A percentile compares a stretch with the other conserved stretches of the same genome.
Evolutionary conservation across 139 green algal genomes (phyloP).

Genomic region (Closterium sp.): DNA sequence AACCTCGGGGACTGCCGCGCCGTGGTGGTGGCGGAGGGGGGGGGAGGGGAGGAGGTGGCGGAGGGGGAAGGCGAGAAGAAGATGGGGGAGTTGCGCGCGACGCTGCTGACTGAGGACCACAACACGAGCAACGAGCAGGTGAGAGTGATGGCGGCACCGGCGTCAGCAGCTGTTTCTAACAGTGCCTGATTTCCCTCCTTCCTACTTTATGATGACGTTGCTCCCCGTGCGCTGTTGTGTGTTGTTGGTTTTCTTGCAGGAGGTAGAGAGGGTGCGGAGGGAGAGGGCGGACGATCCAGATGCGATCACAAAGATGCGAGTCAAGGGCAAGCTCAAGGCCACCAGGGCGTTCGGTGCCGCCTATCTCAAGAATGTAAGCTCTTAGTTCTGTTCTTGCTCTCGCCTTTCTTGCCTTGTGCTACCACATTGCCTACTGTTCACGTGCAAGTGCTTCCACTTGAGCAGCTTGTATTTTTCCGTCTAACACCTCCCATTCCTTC

Average conservation of each 20-base stretch:
- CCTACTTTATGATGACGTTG: not conserved
- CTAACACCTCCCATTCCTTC: not conserved
- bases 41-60: no score
- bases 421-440: not conserved
- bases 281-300: not conserved
- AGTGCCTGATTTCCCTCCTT: not conserved
- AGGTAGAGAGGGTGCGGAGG: constrained; percentile 7
- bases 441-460: not conserved
- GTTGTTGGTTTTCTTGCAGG: not conserved
- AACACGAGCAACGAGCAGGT: constrained; percentile 19
- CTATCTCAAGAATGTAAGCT: constrained; percentile 11
- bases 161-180: not conserved
- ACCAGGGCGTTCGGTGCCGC: constrained; percentile 6
- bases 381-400: not conserved
- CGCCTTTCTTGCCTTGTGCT: not conserved
- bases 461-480: not conserved
- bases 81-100: not conserved
- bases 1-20: constrained; percentile 12
- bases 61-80: not conserved
- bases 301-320: not conserved
- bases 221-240: not conserved
- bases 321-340: constrained; percentile 19
- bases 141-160: no score
- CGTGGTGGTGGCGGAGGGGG: not conserved
- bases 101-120: constrained; percentile 8